Percentiles rank a stretch among this genome's conserved stretches.
These are phyloP conservation scores for Truncatella angustata DNA, from an alignment of 2,329 filamentous ascomycete species.

Conservation along the genomic window DNA sequence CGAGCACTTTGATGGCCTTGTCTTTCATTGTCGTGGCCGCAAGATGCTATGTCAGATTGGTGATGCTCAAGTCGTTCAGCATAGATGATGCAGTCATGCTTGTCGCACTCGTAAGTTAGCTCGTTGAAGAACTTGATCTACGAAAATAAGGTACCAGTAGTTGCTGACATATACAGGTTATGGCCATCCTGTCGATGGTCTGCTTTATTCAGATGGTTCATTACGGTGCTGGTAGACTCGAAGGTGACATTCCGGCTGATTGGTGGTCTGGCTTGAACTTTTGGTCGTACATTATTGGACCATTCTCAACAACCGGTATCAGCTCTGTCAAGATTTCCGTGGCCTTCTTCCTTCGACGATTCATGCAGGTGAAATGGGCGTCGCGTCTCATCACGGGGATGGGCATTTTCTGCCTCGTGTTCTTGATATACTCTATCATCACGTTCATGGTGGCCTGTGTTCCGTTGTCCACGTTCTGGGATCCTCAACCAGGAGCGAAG, in stretches of 20 bases:
- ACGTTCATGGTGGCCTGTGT: constrained; percentile 8
- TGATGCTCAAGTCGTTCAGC: constrained; percentile 8
- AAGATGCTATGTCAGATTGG: neutral
- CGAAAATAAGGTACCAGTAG: too few species aligned
- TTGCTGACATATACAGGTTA: neutral
- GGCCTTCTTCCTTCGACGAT: constrained; percentile 1
- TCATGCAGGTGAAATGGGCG: neutral
- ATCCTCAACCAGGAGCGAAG: neutral
- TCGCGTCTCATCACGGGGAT: neutral
- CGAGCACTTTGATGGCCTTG: neutral
- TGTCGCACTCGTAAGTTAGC: neutral
- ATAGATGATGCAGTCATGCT: constrained; percentile 2
- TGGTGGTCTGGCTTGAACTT: constrained; percentile 4
- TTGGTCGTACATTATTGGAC: constrained; percentile 11
- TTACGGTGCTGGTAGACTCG: constrained; percentile 2
- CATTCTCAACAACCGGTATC: constrained; percentile 7
- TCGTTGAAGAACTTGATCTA: neutral
- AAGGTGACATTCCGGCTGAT: neutral
- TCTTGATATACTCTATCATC: neutral
- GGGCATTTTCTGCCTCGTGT: neutral
- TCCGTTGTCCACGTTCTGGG: neutral
- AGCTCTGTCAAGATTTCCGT: constrained; percentile 7
- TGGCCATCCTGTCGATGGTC: constrained; percentile 8
- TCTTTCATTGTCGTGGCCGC: constrained; percentile 4
- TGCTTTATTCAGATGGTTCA: constrained; percentile 8